phyloP scores from a whole-genome alignment of 345 rosid genomes.

The Salix brachista region DNA sequence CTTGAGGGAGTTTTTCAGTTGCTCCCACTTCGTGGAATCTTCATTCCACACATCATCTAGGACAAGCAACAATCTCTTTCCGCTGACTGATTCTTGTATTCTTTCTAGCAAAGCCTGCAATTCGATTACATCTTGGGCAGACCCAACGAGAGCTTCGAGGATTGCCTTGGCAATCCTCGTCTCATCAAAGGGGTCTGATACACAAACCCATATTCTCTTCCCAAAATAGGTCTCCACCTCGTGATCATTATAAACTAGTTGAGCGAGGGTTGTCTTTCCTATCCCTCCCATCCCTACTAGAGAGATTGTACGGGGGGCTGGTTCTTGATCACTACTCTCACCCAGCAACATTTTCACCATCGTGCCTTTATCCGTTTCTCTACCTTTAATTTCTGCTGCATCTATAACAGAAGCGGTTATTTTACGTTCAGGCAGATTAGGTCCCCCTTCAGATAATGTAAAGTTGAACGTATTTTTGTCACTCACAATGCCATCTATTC shows the following conservation, averaged over 20 bases:
- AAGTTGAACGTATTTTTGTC: background rate
- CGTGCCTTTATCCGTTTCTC: background rate
- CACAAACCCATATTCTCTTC: conserved; percentile 16
- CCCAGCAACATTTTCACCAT: background rate
- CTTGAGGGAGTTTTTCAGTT: background rate
- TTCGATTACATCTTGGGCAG: background rate
- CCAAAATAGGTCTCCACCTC: background rate
- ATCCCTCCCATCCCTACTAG: conserved; percentile 7
- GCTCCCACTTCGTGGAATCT: background rate
- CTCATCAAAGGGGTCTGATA: conserved; percentile 10
- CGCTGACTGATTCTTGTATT: background rate
- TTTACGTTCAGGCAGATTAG: background rate
- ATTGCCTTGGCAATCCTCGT: background rate
- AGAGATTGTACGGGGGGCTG: background rate
- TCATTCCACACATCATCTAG: conserved; percentile 9
- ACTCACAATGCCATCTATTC: background rate
- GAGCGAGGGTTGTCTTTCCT: conserved; percentile 6
- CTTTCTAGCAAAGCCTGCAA: background rate
- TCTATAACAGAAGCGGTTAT: background rate
- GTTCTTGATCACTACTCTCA: background rate
- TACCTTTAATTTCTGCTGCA: background rate
- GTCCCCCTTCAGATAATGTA: fast-evolving
- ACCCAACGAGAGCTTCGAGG: background rate
- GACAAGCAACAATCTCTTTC: background rate
- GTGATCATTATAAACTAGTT: background rate